Evolutionary conservation across 495 filamentous ascomycete genomes (phyloP).

Genomic region (Aspergillus egyptiacus): DNA sequence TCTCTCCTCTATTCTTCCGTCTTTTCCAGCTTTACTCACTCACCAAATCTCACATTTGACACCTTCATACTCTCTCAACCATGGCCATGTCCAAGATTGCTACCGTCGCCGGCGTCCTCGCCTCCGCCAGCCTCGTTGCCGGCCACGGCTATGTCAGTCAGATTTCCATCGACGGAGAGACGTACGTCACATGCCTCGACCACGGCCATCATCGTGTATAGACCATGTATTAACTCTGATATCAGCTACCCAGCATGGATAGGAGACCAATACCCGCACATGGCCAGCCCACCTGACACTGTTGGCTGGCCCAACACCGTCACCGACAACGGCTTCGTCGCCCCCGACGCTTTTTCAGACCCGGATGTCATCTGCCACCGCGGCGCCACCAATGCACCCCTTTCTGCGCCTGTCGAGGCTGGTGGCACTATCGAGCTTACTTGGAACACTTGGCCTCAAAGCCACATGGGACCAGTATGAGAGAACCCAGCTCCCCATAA

Average conservation of each 20-base stretch:
- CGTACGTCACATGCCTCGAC: conserved; percentile 31
- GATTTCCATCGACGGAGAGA: neutral
- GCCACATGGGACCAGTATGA: conserved; percentile 53
- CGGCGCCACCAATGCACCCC: conserved; percentile 44
- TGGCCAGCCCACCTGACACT: conserved; percentile 39
- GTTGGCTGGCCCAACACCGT: conserved; percentile 51
- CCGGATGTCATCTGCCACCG: conserved; percentile 67
- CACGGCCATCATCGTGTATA: too few relatives aligned
- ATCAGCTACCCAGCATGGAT: conserved; percentile 40
- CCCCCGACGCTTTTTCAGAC: conserved; percentile 41
- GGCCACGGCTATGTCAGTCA: conserved; percentile 54
- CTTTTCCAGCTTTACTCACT: neutral
- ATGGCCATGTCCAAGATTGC: conserved; percentile 40
- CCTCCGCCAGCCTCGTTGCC: conserved; percentile 46
- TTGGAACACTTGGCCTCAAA: conserved; percentile 63
- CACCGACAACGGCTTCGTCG: conserved; percentile 55
- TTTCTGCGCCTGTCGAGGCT: conserved; percentile 49
- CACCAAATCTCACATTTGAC: neutral
- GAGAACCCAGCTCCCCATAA: neutral
- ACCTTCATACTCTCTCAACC: neutral
- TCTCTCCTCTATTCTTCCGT: neutral
- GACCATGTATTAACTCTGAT: conserved; percentile 46
- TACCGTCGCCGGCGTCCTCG: conserved; percentile 36
- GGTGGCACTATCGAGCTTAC: conserved; percentile 54
- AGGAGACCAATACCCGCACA: conserved; percentile 29